These are phyloP conservation scores for Talinum fruticosum DNA, from an alignment of 148 eudicot species.

Conservation along the genomic window DNA sequence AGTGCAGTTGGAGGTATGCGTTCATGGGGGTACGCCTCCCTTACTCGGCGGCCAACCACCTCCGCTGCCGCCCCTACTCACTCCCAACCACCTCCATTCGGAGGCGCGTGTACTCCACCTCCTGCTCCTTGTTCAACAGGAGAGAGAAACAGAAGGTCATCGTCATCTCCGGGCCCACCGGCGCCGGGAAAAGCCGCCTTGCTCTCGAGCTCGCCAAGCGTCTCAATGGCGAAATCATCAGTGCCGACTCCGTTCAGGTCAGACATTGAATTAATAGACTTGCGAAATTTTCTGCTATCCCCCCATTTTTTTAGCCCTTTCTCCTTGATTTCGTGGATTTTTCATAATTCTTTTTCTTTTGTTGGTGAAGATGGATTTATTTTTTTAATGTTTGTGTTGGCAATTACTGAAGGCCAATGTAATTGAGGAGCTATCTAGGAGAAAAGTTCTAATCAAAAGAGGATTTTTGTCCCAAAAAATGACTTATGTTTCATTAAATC, in stretches of 20 bases:
- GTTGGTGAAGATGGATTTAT: neutral
- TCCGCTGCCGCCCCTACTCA: neutral
- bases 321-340: neutral
- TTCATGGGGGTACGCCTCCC: conserved; percentile 25
- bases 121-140: conserved; percentile 17
- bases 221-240: conserved; percentile 86
- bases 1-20: conserved; percentile 24
- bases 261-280: neutral
- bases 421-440: neutral
- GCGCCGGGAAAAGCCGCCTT: conserved; percentile 84
- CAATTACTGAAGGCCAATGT: neutral
- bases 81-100: conserved; percentile 14
- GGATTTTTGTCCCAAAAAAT: neutral
- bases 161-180: conserved; percentile 92
- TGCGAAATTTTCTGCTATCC: neutral
- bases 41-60: neutral
- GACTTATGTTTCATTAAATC: too few species aligned
- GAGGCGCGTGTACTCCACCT: conserved; percentile 32
- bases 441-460: neutral
- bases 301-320: neutral
- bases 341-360: neutral
- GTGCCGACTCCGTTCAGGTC: conserved; percentile 98
- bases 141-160: conserved; percentile 56
- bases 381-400: neutral
- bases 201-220: conserved; percentile 85